phyloP scores from a whole-genome alignment of 805 yeast species.

The Metschnikowia colocasiae region DNA sequence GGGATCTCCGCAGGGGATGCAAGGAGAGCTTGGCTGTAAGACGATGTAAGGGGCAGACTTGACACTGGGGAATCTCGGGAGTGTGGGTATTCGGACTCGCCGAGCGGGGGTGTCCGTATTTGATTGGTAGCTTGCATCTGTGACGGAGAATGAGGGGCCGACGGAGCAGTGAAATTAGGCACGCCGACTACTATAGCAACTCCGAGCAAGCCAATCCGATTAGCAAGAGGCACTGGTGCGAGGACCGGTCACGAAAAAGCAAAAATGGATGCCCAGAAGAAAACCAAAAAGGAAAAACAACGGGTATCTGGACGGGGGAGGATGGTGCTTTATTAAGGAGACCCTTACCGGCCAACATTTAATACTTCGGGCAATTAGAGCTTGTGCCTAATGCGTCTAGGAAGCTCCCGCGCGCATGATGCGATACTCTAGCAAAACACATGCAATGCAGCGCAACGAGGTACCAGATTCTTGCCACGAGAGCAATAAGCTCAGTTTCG shows the following conservation, averaged over 20 bases:
- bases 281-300: neutral
- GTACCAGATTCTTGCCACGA: neutral
- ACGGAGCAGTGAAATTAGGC: neutral
- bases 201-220: slow-evolving; percentile 5
- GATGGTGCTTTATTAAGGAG: neutral
- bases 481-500: neutral
- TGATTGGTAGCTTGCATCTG: neutral
- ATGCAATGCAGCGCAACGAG: slow-evolving; percentile 1
- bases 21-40: neutral
- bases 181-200: neutral
- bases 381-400: slow-evolving; percentile 1
- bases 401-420: slow-evolving; percentile 6
- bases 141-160: neutral
- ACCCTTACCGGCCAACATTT: neutral
- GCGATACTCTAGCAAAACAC: neutral
- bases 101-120: neutral
- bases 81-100: neutral
- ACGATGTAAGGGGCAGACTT: neutral
- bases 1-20: slow-evolving; percentile 16
- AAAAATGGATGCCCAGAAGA: neutral
- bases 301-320: neutral
- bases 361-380: neutral
- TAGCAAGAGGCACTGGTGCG: slow-evolving; percentile 5
- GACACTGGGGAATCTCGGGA: slow-evolving; percentile 1
- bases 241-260: neutral